Conservation (phyloP, 257 asterid species). For the Schizonepeta tenuifolia region DNA sequence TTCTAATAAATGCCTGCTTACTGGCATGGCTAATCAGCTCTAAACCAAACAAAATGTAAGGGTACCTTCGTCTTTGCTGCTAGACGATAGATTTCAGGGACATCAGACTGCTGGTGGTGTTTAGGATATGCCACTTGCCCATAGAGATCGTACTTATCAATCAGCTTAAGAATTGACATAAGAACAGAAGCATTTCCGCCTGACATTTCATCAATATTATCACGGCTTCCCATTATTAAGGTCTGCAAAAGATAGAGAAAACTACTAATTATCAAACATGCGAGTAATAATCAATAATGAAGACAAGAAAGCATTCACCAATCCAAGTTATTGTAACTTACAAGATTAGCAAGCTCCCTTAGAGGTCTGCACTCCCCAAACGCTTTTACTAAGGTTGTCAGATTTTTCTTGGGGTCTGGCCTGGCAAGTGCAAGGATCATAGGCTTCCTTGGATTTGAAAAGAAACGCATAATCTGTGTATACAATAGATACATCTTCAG, state of each 20-base stretch:
- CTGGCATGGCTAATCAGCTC: conserved; percentile 28
- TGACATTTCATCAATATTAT: conserved; percentile 93
- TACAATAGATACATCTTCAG: conserved; percentile 2
- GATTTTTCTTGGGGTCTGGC: conserved; percentile 98
- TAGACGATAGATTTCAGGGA: conserved; percentile 91
- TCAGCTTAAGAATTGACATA: conserved; percentile 85
- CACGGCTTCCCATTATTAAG: conserved; percentile 94
- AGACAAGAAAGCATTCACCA: conserved; percentile 21
- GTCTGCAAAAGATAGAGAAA: conserved; percentile 63
- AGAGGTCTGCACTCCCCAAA: conserved; percentile 97
- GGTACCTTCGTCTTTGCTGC: conserved; percentile 96
- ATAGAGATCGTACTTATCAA: conserved; percentile 92
- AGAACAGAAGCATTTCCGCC: conserved; percentile 85
- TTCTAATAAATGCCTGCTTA: neutral
- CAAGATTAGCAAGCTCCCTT: conserved; percentile 97
- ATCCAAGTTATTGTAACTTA: conserved; percentile 40
- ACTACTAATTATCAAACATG: conserved; percentile 30
- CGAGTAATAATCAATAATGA: conserved; percentile 21
- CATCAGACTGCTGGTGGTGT: conserved; percentile 95
- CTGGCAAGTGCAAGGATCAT: conserved; percentile 99
- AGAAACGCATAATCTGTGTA: conserved; percentile 94
- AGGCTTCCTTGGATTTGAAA: conserved; percentile 96
- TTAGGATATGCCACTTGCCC: conserved; percentile 99
- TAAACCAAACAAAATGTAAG: conserved; percentile 11
- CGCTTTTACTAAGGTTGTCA: conserved; percentile 92